A percentile compares a stretch with the other conserved stretches of the same genome.
phyloP scores from a whole-genome alignment of 140 eudicot species.

The Oenanthe javanica region DNA sequence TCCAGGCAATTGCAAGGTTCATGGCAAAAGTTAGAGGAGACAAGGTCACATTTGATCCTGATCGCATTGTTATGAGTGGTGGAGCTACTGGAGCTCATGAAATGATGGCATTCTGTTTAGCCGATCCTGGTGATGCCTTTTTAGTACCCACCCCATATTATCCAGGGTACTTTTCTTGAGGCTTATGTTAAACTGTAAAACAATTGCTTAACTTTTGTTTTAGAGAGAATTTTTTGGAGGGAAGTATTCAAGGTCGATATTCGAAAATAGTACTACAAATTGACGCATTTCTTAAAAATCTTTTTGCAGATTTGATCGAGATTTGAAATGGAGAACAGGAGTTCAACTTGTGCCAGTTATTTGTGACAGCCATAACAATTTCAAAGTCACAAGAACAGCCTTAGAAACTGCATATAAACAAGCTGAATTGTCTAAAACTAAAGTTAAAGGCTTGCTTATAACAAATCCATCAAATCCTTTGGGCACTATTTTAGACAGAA shows the following conservation, averaged over 20 bases:
- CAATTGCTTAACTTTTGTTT: neutral
- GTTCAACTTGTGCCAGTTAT: constrained; percentile 4
- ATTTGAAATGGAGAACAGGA: constrained; percentile 7
- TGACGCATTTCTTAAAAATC: neutral
- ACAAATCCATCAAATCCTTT: constrained; percentile 6
- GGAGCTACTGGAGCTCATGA: constrained; percentile 19
- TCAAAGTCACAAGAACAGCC: constrained; percentile 1
- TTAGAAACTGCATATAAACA: constrained; percentile 5
- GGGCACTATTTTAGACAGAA: constrained; percentile 3
- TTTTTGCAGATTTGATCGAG: constrained; percentile 5
- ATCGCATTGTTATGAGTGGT: constrained; percentile 17
- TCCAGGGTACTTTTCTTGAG: constrained; percentile 3
- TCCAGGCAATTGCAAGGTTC: constrained; percentile 4
- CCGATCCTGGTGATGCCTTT: constrained; percentile 14
- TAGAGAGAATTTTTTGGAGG: neutral
- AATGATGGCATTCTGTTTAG: constrained; percentile 16
- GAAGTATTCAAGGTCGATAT: neutral
- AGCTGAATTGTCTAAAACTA: neutral
- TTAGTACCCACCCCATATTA: constrained; percentile 12
- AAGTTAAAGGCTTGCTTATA: constrained; percentile 6
- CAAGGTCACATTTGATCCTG: constrained; percentile 4
- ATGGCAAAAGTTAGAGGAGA: constrained; percentile 16
- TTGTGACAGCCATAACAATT: constrained; percentile 1
- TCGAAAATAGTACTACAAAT: neutral
- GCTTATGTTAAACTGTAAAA: neutral